A percentile compares a stretch with the other conserved stretches of the same genome.
Evolutionary conservation across 768 basidiomycete genomes (phyloP).

Genomic region (Galerina marginata): DNA sequence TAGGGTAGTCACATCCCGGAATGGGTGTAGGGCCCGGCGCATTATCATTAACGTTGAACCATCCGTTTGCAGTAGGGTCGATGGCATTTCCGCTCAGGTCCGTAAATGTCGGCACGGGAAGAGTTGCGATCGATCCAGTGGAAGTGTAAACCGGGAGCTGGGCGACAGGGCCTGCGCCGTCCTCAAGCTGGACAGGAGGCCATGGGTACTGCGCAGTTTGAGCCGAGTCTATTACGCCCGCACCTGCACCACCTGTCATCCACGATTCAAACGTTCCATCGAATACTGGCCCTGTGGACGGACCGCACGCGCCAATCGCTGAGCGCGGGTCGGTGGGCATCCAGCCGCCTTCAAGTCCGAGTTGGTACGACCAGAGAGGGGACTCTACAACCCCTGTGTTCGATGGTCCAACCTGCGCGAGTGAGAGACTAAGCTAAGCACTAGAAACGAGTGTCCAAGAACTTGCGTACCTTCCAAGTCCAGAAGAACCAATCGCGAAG

Average conservation of each 20-base stretch:
- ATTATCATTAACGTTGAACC: slow-evolving; percentile 60
- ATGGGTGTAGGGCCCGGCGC: slow-evolving; percentile 51
- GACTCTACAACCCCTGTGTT: slow-evolving; percentile 43
- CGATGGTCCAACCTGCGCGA: slow-evolving; percentile 40
- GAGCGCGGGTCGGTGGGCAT: slow-evolving; percentile 59
- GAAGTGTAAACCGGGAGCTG: slow-evolving; percentile 69
- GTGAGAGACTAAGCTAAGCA: neutral
- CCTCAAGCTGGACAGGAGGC: slow-evolving; percentile 64
- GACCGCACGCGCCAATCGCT: slow-evolving; percentile 68
- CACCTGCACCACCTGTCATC: slow-evolving; percentile 70
- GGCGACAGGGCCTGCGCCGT: slow-evolving; percentile 40
- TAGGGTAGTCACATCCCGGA: slow-evolving; percentile 61
- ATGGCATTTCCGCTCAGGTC: slow-evolving; percentile 44
- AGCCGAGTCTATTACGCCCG: slow-evolving; percentile 55
- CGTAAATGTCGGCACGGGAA: slow-evolving; percentile 51
- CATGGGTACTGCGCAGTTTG: slow-evolving; percentile 51
- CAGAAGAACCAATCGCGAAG: slow-evolving; percentile 53
- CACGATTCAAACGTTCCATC: slow-evolving; percentile 59
- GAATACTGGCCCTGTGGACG: slow-evolving; percentile 36
- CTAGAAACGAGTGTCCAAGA: neutral
- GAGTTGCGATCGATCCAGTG: slow-evolving; percentile 65
- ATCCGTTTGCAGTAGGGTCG: slow-evolving; percentile 51
- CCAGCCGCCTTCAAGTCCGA: slow-evolving; percentile 45
- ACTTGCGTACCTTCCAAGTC: slow-evolving; percentile 53
- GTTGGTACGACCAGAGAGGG: slow-evolving; percentile 57